Evolutionary conservation across 495 filamentous ascomycete species (phyloP).

Genomic region (Aspergillus sparsus): DNA sequence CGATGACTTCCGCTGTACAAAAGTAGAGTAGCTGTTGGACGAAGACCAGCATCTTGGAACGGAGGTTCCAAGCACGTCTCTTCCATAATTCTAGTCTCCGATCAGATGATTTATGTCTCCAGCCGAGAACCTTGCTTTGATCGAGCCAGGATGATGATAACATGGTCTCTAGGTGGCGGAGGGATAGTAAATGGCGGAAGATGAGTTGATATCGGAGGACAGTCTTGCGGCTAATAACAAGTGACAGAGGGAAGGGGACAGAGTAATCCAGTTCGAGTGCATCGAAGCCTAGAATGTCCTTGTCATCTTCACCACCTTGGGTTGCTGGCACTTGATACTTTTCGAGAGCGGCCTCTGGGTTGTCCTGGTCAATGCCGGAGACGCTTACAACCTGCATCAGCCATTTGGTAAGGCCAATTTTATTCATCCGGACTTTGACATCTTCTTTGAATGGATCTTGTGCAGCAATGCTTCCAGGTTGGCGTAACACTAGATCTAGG

Average conservation of each 20-base stretch:
- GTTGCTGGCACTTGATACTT: conserved; percentile 55
- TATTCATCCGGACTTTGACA: conserved; percentile 96
- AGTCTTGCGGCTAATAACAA: conserved; percentile 95
- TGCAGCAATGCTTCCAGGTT: conserved; percentile 91
- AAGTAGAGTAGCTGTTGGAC: conserved; percentile 96
- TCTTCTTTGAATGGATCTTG: conserved; percentile 97
- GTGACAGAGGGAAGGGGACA: conserved; percentile 93
- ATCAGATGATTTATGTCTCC: conserved; percentile 77
- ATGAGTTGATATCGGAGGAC: conserved; percentile 93
- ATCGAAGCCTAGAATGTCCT: conserved; percentile 83
- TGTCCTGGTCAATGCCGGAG: conserved; percentile 86
- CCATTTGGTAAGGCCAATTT: conserved; percentile 86
- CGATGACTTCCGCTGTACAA: conserved; percentile 94
- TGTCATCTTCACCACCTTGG: conserved; percentile 67
- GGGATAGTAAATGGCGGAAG: conserved; percentile 85
- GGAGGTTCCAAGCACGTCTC: conserved; percentile 83
- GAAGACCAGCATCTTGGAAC: conserved; percentile 93
- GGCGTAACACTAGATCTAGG: conserved; percentile 89
- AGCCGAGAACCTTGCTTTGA: conserved; percentile 79
- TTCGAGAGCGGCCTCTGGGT: conserved; percentile 56
- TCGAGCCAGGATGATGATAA: conserved; percentile 86
- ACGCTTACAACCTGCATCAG: conserved; percentile 96
- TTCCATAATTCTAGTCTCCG: conserved; percentile 87
- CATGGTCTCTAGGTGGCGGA: conserved; percentile 84
- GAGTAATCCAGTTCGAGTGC: conserved; percentile 90